These are phyloP conservation scores for Borovskyia barvae DNA, from an alignment of 208 protist genomes.

Conservation along the genomic window DNA sequence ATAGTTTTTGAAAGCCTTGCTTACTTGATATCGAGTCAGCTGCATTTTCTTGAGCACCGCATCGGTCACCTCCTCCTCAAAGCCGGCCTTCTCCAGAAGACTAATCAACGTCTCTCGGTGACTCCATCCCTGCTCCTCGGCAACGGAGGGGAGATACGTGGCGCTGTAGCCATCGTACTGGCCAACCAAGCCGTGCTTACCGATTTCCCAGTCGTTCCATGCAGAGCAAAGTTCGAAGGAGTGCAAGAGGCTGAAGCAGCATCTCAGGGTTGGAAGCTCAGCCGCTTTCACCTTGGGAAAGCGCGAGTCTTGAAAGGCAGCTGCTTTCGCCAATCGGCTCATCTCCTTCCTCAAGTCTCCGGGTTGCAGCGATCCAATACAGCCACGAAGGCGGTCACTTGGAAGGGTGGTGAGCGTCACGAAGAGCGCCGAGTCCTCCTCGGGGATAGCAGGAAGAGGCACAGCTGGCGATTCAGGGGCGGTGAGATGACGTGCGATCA, in stretches of 20 bases:
- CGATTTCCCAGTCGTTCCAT: conserved; percentile 86
- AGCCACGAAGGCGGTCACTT: conserved; percentile 70
- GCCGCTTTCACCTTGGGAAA: conserved; percentile 60
- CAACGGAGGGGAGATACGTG: conserved; percentile 83
- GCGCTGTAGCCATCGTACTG: conserved; percentile 58
- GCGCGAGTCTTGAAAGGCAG: conserved; percentile 75
- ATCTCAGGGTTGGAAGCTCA: conserved; percentile 67
- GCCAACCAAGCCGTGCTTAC: conserved; percentile 76
- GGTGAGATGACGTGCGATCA: conserved; percentile 48
- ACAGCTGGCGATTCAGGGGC: conserved; percentile 30
- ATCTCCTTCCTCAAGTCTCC: conserved; percentile 70
- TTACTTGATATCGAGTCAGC: conserved; percentile 79
- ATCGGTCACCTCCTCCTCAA: conserved; percentile 41
- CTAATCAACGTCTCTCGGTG: conserved; percentile 59
- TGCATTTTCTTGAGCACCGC: conserved; percentile 48
- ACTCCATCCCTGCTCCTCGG: conserved; percentile 70
- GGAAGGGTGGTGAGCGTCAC: conserved; percentile 62
- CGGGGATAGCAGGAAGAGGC: conserved; percentile 45
- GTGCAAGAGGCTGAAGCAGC: conserved; percentile 82
- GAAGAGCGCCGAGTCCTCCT: conserved; percentile 72
- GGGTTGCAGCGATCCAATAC: conserved; percentile 76
- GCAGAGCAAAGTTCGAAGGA: conserved; percentile 64
- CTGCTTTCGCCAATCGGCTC: conserved; percentile 56
- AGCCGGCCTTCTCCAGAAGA: conserved; percentile 76
- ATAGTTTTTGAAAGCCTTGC: conserved; percentile 36